Evolutionary conservation across 1,284 basidiomycete genomes (phyloP), one percentile per base, ranked within the genome.

Genomic region (Chiua sp.): DNA sequence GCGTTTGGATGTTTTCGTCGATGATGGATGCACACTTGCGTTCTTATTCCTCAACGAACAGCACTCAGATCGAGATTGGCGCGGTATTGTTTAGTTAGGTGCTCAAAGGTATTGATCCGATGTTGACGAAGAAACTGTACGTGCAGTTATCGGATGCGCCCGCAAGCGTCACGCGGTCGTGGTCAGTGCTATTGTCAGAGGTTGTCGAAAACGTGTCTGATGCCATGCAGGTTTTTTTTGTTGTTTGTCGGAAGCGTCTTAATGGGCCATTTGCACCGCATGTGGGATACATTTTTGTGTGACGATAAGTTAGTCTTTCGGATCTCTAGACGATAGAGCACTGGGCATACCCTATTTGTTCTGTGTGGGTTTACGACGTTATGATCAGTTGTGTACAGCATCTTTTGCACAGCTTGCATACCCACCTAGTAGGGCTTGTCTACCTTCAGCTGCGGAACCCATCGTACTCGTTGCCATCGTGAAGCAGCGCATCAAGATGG

Each of bases 1-100:
- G 92, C 93, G 0, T 98, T 98, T 72, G 98, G 93, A 94, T 93
- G 5, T 91, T 98, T 68, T 83, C 93, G 12, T 91, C 90, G 2
- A 77, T 93, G 63, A 93, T 93, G 91, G 90, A 93, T 63, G 84
- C 87, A 10, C 85, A 91, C 61, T 79, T 95, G 10, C 88, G 92
- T 32, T 83, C 90, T 5, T 96, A 96, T 75, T 97, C 93, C 73
- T 85, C 89, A 35, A 75, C 82, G 15, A 86, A 82, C 55, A 81
- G 85, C n/a, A 80, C 83, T 11, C 91, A 93, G 68, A 79, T 97
- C 63, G 91, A 93, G 63, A 86, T 94, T 12, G 94, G 97, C 68
- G 84, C 91, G 1, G 81, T 86, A 12, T 78, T 97, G 37, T 95
- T 98, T 68, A 83, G 82, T 52, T 88, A 86, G 42, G 84, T 92